Evolutionary conservation across 2,329 filamentous ascomycete genomes (phyloP).

Genomic region (Chaetomiaceae sp.): DNA sequence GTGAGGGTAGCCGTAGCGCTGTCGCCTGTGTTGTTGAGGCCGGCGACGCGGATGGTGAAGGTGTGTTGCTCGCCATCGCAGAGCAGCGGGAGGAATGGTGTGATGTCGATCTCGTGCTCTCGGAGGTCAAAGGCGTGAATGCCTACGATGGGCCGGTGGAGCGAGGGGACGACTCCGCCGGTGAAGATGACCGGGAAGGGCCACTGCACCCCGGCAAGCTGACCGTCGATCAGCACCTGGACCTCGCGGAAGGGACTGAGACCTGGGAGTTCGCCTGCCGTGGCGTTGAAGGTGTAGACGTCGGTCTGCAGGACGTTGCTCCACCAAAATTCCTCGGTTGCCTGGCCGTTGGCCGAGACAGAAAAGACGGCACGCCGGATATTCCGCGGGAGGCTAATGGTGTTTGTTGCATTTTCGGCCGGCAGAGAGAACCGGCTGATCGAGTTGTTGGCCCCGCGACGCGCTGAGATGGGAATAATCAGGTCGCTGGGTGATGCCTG

Average conservation of each 20-base stretch:
- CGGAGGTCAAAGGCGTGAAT: constrained; percentile 73
- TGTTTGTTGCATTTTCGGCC: constrained; percentile 54
- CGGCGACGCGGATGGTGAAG: constrained; percentile 64
- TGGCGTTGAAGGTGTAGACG: constrained; percentile 52
- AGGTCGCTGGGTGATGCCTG: constrained; percentile 52
- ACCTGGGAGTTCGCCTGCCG: constrained; percentile 57
- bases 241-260: constrained; percentile 74
- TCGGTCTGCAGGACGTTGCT: constrained; percentile 66
- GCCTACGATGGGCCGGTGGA: constrained; percentile 75
- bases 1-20: constrained; percentile 45
- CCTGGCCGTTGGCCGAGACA: constrained; percentile 73
- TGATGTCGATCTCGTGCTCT: constrained; percentile 79
- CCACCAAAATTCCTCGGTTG: constrained; percentile 82
- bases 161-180: constrained; percentile 69
- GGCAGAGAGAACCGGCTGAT: constrained; percentile 68
- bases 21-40: constrained; percentile 48
- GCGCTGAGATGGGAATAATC: constrained; percentile 63
- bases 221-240: constrained; percentile 68
- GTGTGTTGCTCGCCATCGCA: constrained; percentile 61
- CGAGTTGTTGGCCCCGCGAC: constrained; percentile 43
- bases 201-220: constrained; percentile 71
- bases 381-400: constrained; percentile 60
- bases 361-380: constrained; percentile 66
- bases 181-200: constrained; percentile 81
- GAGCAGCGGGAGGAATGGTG: constrained; percentile 67